Base-by-base conservation (phyloP, 805 yeast genomes). In the Metschnikowia orientalis region DNA sequence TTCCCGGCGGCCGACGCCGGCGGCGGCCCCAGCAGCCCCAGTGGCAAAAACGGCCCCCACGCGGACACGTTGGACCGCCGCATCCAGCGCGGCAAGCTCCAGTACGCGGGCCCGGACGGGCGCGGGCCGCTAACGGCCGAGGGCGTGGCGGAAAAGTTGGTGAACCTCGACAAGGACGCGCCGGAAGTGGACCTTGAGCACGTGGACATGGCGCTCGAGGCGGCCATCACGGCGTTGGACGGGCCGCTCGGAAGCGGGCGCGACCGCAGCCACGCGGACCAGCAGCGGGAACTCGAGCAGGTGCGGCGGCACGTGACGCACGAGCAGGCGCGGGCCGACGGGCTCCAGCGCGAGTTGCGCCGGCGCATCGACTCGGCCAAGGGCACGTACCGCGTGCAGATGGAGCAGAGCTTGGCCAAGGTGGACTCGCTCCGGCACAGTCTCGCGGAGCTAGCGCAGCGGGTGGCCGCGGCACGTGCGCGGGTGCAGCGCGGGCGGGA, bases 371-470 rank as follows among this genome's bases (percentile, higher is more conserved):
- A 33, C 8, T 32, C 26, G 8, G 43, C 59, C 24, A 44, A 46
- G 23, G 33, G 20, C 2, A 43, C 42, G 19, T 59, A 55, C 41
- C 49, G 51, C 18, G 40, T 39, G 5, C 56, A 55, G 19, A 52
- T 63, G 32, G 53, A 51, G 29, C 44, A 35, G 10, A 58, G 54
- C 29, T 47, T 59, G 16, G 38, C 42, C 9, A 53, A 56, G 30
- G 47, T 65, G 16, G 46, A 56, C 15, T 56, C 51, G 12, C 41
- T 66, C n/a, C 32, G 52, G 21, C 41, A 35, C 11, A 47, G 53
- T 18, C 43, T 66, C 16, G 40, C 44, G 12, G 35, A 38, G 14
- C 45, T 63, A 8, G 63, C 59, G 23, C 24, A 24, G 19, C 51
- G 61, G 16, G 50, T 63, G 8, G 48, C 45, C 14, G 34, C 30